Evolutionary conservation across 2,329 filamentous ascomycete genomes (phyloP), one percentile per base, ranked within the genome.

Genomic region (Paracoccidioides brasiliensis): DNA sequence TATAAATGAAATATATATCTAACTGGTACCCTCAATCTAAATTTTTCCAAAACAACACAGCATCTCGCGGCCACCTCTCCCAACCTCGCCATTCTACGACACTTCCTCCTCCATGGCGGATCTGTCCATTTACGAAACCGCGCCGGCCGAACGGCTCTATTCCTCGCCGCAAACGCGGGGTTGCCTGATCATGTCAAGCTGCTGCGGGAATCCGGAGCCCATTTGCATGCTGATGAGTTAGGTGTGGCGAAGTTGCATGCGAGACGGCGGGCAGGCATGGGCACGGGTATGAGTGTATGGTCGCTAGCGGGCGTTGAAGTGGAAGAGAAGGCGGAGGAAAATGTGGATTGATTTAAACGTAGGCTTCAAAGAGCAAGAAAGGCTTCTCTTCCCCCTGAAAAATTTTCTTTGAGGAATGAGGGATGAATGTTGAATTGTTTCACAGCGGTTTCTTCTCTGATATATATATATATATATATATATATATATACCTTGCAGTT

Each of bases 71-170:
- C 80, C 4, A 78, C 76, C 3, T 76, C 76, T 15, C 77, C 79
- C 2, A 77, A 78, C 48, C 65, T 80, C 49, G 71, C 77, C 3
- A 78, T 82, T 33, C 69, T 83, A 42, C 74, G 76, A 55, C 76
- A 78, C 66, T 76, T 82, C 50, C 72, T 83, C 4, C 72, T 72
- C 7, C 76, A 79, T 58, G 79, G 79, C 54, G 79, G 76, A 10
- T 81, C 78, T 14, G 79, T 83, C 45, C 80, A 82, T 66, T 68
- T 81, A 33, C 78, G 80, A 54, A 82, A 82, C 65, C 74, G 77
- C 57, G 73, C 72, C 55, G 79, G 78, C 30, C 74, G 78, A 60
- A 82, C 80, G 52, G 79, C 80, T 56, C 71, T 83, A 52, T 82
- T 80, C 66, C 69, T 82, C 53, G 80, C 80, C 3, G 80, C 80